Evolutionary conservation across 2,329 filamentous ascomycete genomes (phyloP), one percentile per base, ranked within the genome.

Genomic region (Celoporthe dispersa): DNA sequence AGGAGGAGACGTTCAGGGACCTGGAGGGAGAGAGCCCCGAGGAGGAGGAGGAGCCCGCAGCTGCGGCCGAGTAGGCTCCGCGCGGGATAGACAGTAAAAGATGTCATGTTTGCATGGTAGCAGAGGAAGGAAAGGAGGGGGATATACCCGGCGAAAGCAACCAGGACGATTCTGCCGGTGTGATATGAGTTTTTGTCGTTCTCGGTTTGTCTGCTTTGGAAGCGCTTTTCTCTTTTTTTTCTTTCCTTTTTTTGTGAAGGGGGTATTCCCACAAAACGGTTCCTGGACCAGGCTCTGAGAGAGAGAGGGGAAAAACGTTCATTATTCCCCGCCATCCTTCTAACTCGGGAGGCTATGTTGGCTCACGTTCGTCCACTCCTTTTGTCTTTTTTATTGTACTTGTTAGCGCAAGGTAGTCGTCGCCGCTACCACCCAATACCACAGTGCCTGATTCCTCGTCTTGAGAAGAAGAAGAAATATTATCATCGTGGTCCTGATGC

Each of bases 1-100:
- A 28, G 9, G 67, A 66, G 2, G 69, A 69, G 35, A 25, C 68
- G 4, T 74, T 75, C 31, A 48, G 67, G 37, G 63, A 72, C 14
- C 16, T 75, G 16, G 62, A 69, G n/a, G 66, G 68, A 12, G 60
- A 69, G 2, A 44, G 53, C 5, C 25, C 65, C 5, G 59, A 39
- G 8, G 64, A 65, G 12, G 63, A 33, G 14, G 25, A 60, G 60
- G n/a, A 44, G 61, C 2, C 37, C 11, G 61, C 37, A 31, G 25
- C 25, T 14, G 39, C 12, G 37, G 39, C 22, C 37, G 61, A 62
- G 60, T 31, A 16, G 59, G 35, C 60, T 2, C 14, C n/a, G n/a
- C n/a, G n/a, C n/a, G n/a, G n/a, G n/a, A n/a, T n/a, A n/a, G n/a
- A n/a, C n/a, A 19, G 7, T 37, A 14, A 7, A 16, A 19, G 22